A percentile compares a stretch with the other conserved stretches of the same genome.
These are phyloP conservation scores for Singerocomus inundabilis DNA, from an alignment of 1,284 basidiomycete genomes.

Conservation along the genomic window DNA sequence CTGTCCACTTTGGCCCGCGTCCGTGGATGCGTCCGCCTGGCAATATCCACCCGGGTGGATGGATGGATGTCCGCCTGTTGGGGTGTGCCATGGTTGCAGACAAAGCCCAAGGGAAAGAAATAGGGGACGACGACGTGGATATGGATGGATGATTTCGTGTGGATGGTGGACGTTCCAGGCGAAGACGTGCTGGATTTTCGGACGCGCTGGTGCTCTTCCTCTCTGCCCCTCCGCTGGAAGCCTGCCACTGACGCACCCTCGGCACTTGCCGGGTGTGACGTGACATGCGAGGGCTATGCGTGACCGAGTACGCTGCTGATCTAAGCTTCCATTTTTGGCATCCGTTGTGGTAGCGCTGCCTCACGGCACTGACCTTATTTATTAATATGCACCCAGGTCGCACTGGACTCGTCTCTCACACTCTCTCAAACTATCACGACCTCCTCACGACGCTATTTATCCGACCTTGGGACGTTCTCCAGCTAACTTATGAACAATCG, in stretches of 20 bases:
- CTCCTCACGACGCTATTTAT: conserved; percentile 1
- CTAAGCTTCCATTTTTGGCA: conserved; percentile 25
- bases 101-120: conserved; percentile 13
- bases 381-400: too few species aligned
- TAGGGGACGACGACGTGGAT: neutral
- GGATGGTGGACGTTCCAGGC: conserved; percentile 36
- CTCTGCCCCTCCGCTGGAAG: conserved; percentile 24
- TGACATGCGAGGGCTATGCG: conserved; percentile 7
- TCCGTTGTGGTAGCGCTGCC: neutral
- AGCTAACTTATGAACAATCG: conserved; percentile 23
- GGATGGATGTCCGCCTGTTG: neutral
- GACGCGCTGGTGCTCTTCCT: conserved; percentile 14
- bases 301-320: conserved; percentile 22
- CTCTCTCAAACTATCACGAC: conserved; percentile 3
- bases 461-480: neutral
- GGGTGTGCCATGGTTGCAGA: neutral
- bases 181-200: conserved; percentile 32
- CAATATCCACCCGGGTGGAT: neutral
- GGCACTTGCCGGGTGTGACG: conserved; percentile 30
- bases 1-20: conserved; percentile 2
- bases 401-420: too few species aligned
- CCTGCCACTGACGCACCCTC: conserved; percentile 16
- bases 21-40: neutral
- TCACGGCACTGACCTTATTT: too few species aligned
- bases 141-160: conserved; percentile 11